Percentiles rank a stretch among this genome's conserved stretches.
phyloP scores from a whole-genome alignment of 2,329 filamentous ascomycete genomes.

The Waltergamsia citrina region DNA sequence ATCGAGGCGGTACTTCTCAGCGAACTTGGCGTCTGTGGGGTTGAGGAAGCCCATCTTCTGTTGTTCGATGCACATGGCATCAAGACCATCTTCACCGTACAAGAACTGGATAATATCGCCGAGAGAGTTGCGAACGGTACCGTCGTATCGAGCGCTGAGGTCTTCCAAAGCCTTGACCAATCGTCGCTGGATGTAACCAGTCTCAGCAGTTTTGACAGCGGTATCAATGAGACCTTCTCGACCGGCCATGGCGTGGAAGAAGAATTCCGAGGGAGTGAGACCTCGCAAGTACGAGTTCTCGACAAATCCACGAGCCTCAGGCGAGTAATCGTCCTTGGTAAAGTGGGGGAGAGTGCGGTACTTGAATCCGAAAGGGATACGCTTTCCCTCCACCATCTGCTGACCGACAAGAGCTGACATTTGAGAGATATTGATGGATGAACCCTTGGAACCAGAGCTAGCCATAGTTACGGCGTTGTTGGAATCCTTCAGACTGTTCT shows the following conservation, averaged over 20 bases:
- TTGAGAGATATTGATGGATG: conserved; percentile 98
- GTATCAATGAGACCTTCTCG: conserved; percentile 99
- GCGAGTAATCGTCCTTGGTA: conserved; percentile 98
- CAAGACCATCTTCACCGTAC: conserved; percentile 93
- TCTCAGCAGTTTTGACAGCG: conserved; percentile 97
- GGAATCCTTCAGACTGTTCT: conserved; percentile 84
- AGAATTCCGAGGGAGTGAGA: conserved; percentile 91
- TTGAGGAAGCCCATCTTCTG: conserved; percentile 83
- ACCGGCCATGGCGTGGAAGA: conserved; percentile 99
- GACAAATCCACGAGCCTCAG: conserved; percentile 92
- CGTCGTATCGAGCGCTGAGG: conserved; percentile 94
- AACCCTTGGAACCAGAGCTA: conserved; percentile 93
- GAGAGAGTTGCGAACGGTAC: conserved; percentile 91
- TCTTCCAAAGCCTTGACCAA: conserved; percentile 97
- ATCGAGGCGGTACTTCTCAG: conserved; percentile 75
- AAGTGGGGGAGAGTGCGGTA: conserved; percentile 96
- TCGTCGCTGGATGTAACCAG: conserved; percentile 97
- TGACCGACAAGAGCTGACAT: conserved; percentile 98
- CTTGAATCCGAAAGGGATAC: conserved; percentile 98
- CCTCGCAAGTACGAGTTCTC: conserved; percentile 98
- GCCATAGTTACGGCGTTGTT: conserved; percentile 98
- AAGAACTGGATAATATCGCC: conserved; percentile 96
- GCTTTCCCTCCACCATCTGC: conserved; percentile 96
- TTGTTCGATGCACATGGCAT: conserved; percentile 88
- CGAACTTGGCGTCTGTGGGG: conserved; percentile 68